These are phyloP conservation scores for Trichophaea hybrida DNA, from an alignment of 2,329 filamentous ascomycete genomes.

Conservation along the genomic window DNA sequence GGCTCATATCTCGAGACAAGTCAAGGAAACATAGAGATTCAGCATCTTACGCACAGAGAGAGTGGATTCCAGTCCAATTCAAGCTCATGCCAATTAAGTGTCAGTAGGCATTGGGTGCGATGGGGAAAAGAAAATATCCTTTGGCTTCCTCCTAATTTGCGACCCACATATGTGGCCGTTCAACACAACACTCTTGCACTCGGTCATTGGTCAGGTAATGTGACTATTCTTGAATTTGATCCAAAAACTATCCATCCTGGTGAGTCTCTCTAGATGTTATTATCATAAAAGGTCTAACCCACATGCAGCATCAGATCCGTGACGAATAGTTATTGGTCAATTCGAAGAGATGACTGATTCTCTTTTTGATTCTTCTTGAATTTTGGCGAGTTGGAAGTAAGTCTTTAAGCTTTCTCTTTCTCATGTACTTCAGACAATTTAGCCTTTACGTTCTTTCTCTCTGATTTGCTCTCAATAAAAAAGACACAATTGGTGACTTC, in stretches of 20 bases:
- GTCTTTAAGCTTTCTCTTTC: too few species aligned
- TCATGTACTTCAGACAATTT: too few species aligned
- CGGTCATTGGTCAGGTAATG: neutral
- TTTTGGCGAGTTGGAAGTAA: too few species aligned
- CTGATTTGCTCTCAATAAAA: too few species aligned
- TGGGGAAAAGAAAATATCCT: neutral
- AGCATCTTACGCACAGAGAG: neutral
- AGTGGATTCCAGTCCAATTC: neutral
- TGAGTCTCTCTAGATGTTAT: neutral
- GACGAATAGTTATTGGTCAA: too few species aligned
- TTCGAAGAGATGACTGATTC: too few species aligned
- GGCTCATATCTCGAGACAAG: neutral
- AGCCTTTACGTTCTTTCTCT: too few species aligned
- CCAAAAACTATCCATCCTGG: neutral
- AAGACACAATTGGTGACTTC: too few species aligned
- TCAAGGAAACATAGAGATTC: neutral
- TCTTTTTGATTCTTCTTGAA: too few species aligned
- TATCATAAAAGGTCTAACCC: neutral
- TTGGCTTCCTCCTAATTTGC: too few species aligned
- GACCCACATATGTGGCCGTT: neutral
- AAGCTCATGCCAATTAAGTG: neutral
- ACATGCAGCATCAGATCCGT: neutral
- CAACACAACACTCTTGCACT: neutral
- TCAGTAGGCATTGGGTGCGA: neutral
- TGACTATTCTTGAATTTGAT: neutral